phyloP scores from a whole-genome alignment of 352 stramenopile species.

The Phytophthora boehmeriae region DNA sequence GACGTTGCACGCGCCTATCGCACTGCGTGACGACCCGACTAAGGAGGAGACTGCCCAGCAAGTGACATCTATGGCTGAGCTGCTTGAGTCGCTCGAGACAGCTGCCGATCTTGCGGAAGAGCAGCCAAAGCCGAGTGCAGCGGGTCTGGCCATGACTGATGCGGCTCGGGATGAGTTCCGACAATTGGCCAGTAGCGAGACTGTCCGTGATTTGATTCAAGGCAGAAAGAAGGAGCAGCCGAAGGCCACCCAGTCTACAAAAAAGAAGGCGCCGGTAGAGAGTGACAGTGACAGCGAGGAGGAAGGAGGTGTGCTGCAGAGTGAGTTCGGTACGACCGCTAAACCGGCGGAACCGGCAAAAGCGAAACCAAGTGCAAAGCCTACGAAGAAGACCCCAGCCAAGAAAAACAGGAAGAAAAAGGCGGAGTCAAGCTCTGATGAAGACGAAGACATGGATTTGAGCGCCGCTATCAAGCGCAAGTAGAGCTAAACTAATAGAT shows the following conservation, averaged over 20 bases:
- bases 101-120: constrained; percentile 45
- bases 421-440: constrained; percentile 45
- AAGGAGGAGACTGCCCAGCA: constrained; percentile 56
- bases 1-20: constrained; percentile 78
- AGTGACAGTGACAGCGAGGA: constrained; percentile 78
- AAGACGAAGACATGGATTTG: constrained; percentile 66
- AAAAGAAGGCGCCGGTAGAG: constrained; percentile 33
- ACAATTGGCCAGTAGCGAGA: constrained; percentile 57
- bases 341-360: constrained; percentile 18
- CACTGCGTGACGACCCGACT: constrained; percentile 66
- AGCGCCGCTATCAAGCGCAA: constrained; percentile 82
- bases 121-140: constrained; percentile 8
- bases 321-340: constrained; percentile 54
- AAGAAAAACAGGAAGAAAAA: constrained; percentile 57
- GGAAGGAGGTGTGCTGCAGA: constrained; percentile 73
- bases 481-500: constrained; percentile 39
- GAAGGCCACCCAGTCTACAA: constrained; percentile 5
- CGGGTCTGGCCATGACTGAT: constrained; percentile 34
- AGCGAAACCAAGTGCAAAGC: constrained; percentile 15
- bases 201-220: constrained; percentile 51
- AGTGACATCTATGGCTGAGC: constrained; percentile 72
- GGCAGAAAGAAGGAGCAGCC: constrained; percentile 29
- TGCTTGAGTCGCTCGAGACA: constrained; percentile 75
- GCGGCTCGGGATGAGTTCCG: constrained; percentile 59
- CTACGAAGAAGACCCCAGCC: constrained; percentile 14